A percentile compares a stretch with the other conserved stretches of the same genome.
Evolutionary conservation across 73 alveolate species (phyloP).

Genomic region (Paramecium octaurelia): DNA sequence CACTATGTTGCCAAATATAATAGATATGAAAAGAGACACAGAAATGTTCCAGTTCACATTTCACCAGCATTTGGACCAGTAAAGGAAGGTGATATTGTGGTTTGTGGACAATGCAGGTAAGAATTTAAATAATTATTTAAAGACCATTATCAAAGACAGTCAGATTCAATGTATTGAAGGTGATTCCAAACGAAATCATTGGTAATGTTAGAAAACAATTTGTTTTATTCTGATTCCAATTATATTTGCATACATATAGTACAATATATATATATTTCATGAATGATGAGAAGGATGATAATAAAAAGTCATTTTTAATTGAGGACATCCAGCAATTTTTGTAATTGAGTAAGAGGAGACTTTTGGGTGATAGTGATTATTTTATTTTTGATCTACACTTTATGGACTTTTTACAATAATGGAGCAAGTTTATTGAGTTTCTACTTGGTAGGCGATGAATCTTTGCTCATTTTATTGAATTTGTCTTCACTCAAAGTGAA

Average conservation of each 20-base stretch:
- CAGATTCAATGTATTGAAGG: slow-evolving; percentile 97
- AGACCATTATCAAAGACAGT: slow-evolving; percentile 98
- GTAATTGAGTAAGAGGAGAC: background rate
- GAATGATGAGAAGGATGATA: background rate
- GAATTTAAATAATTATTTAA: background rate
- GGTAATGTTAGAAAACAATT: slow-evolving; percentile 97
- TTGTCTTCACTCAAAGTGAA: background rate
- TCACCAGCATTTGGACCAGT: slow-evolving; percentile 89
- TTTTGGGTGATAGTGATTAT: background rate
- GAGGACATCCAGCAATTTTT: background rate
- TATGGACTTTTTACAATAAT: background rate
- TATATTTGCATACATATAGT: background rate
- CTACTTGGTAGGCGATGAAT: background rate
- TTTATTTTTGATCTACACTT: background rate
- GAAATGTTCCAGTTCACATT: slow-evolving; percentile 89
- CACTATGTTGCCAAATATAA: slow-evolving; percentile 96
- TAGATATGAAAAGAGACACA: slow-evolving; percentile 96
- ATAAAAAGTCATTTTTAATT: background rate
- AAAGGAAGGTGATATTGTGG: slow-evolving; percentile 97
- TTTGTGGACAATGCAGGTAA: slow-evolving; percentile 97
- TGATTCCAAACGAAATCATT: slow-evolving; percentile 87
- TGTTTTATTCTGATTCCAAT: slow-evolving; percentile 69
- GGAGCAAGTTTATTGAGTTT: background rate
- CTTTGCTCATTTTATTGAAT: background rate
- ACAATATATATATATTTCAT: background rate